Base-by-base conservation (phyloP, 2,329 filamentous ascomycete species). In the Phialophora expanda region DNA sequence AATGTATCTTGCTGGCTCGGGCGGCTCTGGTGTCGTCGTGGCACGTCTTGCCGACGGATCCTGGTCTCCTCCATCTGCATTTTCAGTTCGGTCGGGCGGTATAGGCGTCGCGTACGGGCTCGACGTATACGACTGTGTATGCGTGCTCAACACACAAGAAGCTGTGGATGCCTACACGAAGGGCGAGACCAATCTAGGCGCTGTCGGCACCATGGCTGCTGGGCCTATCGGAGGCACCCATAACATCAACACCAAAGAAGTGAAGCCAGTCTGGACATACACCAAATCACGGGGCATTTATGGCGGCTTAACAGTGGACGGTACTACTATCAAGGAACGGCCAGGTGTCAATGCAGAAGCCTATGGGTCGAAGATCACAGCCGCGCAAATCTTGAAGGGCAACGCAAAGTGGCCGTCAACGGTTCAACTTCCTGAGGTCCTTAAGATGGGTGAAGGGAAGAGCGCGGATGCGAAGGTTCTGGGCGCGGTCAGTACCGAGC, bases 91-190 rank as follows among this genome's bases (percentile, higher is more conserved):
- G 28, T 64, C 62, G 11, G 64, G 64, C 30, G 61, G 61, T 6
- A 20, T 66, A 17, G 67, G 67, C 32, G 38, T 69, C 34, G 64
- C 51, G 17, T 62, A 54, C 22, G 67, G 67, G 3, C 53, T 69
- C 5, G 67, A 66, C 44, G 38, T 64, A 28, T 64, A 61, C 57
- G 67, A 69, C 54, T 69, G 67, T 30, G 58, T 69, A n/a, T 66
- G 64, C 28, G 67, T 69, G 20, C 64, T 69, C 53, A 69, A 69
- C 61, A 69, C 64, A 14, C 14, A 55, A 26, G 67, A 61, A 20
- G 67, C 64, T 2, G 38, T 69, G 14, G 64, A 64, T 17, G 53
- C 60, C 1, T 69, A 66, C 30, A 34, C 34, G 24, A 60, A 59
- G 24, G 14, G 30, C 22, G 61, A 62, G 20, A 66, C 58, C 30